A percentile compares a stretch with the other conserved stretches of the same genome.
phyloP scores from a whole-genome alignment of 768 basidiomycete genomes.

The Psilocybe tampanensis region DNA sequence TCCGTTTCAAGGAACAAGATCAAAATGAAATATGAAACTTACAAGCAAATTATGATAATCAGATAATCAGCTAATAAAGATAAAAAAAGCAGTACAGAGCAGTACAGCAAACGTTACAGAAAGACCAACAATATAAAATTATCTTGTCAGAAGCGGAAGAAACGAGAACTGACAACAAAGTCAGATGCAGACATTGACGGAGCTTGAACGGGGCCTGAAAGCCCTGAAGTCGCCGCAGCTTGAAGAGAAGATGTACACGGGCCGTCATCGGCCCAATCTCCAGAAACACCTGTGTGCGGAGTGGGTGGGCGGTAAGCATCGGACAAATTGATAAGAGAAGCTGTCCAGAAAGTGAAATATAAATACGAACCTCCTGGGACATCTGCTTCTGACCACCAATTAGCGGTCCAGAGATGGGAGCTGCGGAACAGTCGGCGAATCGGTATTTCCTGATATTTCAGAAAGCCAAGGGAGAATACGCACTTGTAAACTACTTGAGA shows the following conservation, averaged over 20 bases:
- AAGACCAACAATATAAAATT: background rate
- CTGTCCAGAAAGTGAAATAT: background rate
- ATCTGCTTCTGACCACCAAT: slow-evolving; percentile 66
- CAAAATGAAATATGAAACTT: background rate
- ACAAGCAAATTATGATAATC: background rate
- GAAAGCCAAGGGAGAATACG: slow-evolving; percentile 19
- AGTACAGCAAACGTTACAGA: too few relatives aligned
- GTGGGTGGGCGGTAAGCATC: too few relatives aligned
- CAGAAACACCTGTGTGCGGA: slow-evolving; percentile 40
- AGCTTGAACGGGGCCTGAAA: slow-evolving; percentile 12
- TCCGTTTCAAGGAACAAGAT: too few relatives aligned
- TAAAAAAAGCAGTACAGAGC: too few relatives aligned
- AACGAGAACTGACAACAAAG: slow-evolving; percentile 17
- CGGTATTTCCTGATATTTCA: background rate
- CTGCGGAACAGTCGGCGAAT: slow-evolving; percentile 26
- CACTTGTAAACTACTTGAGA: slow-evolving; percentile 53
- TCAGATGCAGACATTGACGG: slow-evolving; percentile 4
- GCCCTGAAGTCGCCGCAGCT: slow-evolving; percentile 18
- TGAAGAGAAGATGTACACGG: slow-evolving; percentile 39
- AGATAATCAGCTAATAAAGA: slow-evolving; percentile 15
- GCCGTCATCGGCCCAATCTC: slow-evolving; percentile 61
- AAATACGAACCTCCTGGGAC: slow-evolving; percentile 47
- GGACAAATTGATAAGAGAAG: background rate
- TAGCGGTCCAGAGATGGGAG: slow-evolving; percentile 46
- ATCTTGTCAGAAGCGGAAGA: slow-evolving; percentile 27